These are phyloP conservation scores for Lichina pygmaea DNA, from an alignment of 495 filamentous ascomycete species.

Conservation along the genomic window DNA sequence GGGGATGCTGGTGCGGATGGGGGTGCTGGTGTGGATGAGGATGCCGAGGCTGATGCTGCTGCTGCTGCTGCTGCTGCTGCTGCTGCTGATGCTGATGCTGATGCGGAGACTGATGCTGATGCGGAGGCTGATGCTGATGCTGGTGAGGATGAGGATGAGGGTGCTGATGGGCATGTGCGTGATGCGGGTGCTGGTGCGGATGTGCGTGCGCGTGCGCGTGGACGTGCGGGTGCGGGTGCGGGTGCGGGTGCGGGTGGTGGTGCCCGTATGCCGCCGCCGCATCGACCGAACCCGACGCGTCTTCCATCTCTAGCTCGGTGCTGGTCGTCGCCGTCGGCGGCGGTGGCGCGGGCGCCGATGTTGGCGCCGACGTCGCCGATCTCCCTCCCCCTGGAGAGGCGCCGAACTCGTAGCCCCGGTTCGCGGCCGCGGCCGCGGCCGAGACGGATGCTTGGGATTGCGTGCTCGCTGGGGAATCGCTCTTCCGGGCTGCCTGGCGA, in stretches of 20 bases:
- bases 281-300: not conserved
- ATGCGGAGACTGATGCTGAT: not conserved
- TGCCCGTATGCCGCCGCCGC: not conserved
- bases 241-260: not conserved
- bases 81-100: too few species aligned
- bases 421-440: not conserved
- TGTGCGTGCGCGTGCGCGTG: not conserved
- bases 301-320: constrained; percentile 1
- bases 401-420: not conserved
- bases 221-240: not conserved
- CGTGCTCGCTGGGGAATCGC: too few species aligned
- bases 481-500: too few species aligned
- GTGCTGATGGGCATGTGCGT: not conserved
- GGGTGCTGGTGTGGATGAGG: not conserved
- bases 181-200: not conserved
- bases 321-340: not conserved
- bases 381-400: too few species aligned
- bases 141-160: not conserved
- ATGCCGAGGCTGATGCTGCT: not conserved
- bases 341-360: not conserved
- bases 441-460: too few species aligned
- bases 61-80: too few species aligned
- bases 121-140: not conserved
- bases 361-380: too few species aligned
- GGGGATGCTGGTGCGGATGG: not conserved